Evolutionary conservation across 768 basidiomycete genomes (phyloP).

Genomic region (Boletus insuetus): DNA sequence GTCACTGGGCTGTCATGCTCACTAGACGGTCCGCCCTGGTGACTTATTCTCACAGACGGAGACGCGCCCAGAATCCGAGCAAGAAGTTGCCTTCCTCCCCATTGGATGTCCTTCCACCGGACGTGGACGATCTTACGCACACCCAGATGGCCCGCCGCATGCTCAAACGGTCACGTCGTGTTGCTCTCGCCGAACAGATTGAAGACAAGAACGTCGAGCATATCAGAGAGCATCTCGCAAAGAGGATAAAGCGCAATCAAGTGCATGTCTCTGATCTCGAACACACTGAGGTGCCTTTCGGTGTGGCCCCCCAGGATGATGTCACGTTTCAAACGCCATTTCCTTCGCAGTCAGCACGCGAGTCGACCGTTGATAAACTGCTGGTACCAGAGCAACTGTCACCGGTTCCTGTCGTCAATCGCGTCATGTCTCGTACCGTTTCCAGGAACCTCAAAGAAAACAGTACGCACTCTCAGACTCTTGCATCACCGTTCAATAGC

Average conservation of each 20-base stretch:
- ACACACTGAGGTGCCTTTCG: neutral
- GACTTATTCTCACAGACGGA: slow-evolving; percentile 35
- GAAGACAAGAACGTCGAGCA: slow-evolving; percentile 21
- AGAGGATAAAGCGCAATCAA: slow-evolving; percentile 32
- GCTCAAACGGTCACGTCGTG: slow-evolving; percentile 48
- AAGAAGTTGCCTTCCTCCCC: slow-evolving; percentile 25
- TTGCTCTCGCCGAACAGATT: slow-evolving; percentile 20
- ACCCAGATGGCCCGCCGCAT: slow-evolving; percentile 44
- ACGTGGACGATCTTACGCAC: slow-evolving; percentile 34
- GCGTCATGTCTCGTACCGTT: slow-evolving; percentile 36
- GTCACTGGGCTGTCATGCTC: slow-evolving; percentile 7
- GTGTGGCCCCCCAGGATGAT: slow-evolving; percentile 9
- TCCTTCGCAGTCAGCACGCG: slow-evolving; percentile 19
- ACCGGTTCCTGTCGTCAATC: slow-evolving; percentile 39
- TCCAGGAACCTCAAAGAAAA: slow-evolving; percentile 45
- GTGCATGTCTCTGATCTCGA: slow-evolving; percentile 7
- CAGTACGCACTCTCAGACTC: slow-evolving; percentile 16
- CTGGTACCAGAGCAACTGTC: slow-evolving; percentile 37
- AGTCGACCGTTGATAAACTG: slow-evolving; percentile 22
- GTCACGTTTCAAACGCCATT: slow-evolving; percentile 30
- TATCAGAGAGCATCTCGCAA: slow-evolving; percentile 27
- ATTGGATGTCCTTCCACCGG: slow-evolving; percentile 25
- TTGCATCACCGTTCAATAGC: slow-evolving; percentile 48
- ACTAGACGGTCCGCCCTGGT: slow-evolving; percentile 19
- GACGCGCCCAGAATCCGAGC: slow-evolving; percentile 12